phyloP scores from a whole-genome alignment of 2,329 filamentous ascomycete species.

The Colletotrichum limetticola region DNA sequence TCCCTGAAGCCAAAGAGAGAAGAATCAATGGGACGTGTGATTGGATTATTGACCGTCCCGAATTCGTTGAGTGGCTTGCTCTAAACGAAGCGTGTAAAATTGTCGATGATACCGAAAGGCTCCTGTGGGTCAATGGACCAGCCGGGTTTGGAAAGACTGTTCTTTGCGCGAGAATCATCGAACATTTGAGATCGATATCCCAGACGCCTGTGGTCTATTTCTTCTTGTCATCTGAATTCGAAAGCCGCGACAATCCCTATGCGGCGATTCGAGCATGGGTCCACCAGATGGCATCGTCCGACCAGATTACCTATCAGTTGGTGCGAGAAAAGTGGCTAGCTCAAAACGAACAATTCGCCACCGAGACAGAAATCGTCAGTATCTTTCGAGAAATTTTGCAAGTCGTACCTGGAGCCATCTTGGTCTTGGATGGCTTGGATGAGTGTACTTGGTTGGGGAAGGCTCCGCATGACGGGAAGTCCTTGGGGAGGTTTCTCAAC shows the following conservation, averaged over 20 bases:
- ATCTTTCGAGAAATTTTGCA: conserved; percentile 37
- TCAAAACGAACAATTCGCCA: conserved; percentile 25
- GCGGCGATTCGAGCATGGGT: conserved; percentile 38
- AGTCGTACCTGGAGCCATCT: conserved; percentile 33
- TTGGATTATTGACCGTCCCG: conserved; percentile 39
- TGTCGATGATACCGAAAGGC: not conserved
- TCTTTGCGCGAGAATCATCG: conserved; percentile 42
- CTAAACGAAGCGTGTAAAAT: not conserved
- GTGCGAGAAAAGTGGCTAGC: conserved; percentile 10
- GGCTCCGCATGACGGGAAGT: not conserved
- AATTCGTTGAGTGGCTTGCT: conserved; percentile 38
- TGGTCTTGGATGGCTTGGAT: conserved; percentile 48
- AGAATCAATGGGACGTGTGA: not conserved
- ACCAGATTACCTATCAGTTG: conserved; percentile 8
- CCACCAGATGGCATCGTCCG: too few species aligned
- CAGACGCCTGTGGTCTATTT: conserved; percentile 39
- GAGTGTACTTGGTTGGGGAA: conserved; percentile 41
- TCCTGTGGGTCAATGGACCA: conserved; percentile 47
- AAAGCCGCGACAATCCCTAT: conserved; percentile 40
- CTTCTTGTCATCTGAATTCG: conserved; percentile 45
- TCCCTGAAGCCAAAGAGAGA: too few species aligned
- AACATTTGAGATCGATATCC: conserved; percentile 33
- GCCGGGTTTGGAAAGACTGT: conserved; percentile 48
- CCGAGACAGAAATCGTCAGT: conserved; percentile 28
- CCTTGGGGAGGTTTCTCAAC: conserved; percentile 35